Conservation (phyloP, 2,329 filamentous ascomycete species). For the Knufia petricola region DNA sequence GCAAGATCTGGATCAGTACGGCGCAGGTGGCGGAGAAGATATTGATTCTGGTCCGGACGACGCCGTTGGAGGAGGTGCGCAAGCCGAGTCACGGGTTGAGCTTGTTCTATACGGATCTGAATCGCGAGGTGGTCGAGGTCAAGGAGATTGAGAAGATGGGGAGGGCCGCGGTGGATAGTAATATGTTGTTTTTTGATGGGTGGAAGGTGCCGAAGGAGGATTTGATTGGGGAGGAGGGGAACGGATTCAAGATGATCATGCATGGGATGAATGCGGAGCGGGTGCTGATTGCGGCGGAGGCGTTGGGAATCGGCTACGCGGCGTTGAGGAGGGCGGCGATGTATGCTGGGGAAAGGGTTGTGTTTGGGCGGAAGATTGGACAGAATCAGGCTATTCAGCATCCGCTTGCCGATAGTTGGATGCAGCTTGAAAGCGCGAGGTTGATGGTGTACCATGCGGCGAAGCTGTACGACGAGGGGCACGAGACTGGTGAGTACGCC, state of each 20-base stretch:
- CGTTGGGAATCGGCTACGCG: constrained; percentile 37
- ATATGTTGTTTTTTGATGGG: constrained; percentile 36
- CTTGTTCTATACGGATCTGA: constrained; percentile 38
- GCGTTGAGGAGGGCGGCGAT: constrained; percentile 34
- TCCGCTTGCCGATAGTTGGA: constrained; percentile 49
- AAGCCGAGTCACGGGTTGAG: constrained; percentile 36
- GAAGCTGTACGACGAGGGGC: constrained; percentile 46
- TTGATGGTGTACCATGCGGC: constrained; percentile 53
- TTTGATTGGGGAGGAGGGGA: constrained; percentile 34
- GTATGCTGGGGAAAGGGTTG: constrained; percentile 42
- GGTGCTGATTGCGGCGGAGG: constrained; percentile 31
- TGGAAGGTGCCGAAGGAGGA: constrained; percentile 34
- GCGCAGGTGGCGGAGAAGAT: constrained; percentile 38
- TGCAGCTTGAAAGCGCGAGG: constrained; percentile 53
- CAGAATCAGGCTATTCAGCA: constrained; percentile 52
- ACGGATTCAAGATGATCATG: constrained; percentile 38
- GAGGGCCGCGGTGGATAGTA: constrained; percentile 36
- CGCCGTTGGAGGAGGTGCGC: constrained; percentile 32
- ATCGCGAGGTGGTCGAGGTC: constrained; percentile 30
- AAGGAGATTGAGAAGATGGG: constrained; percentile 41
- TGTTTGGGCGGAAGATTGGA: constrained; percentile 50
- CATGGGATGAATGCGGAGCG: constrained; percentile 33
- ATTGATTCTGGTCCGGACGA: constrained; percentile 35
- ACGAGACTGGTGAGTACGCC: constrained; percentile 45
- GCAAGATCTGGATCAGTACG: constrained; percentile 39